Conservation (phyloP, 1,284 basidiomycete genomes). For the Sporisorium scitamineum region DNA sequence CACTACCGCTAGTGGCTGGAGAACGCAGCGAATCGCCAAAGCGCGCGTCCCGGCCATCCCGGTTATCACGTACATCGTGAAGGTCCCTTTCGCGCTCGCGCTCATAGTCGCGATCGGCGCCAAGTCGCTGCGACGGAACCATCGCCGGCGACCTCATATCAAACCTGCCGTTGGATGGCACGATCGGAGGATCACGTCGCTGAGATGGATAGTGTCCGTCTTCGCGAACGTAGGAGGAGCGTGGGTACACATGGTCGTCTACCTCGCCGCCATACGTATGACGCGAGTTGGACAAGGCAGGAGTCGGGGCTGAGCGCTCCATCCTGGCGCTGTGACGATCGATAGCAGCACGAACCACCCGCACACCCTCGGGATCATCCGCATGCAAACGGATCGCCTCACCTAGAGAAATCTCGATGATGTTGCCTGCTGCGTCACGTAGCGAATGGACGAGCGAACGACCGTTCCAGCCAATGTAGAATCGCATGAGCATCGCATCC, state of each 20-base stretch:
- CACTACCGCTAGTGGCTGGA: conserved; percentile 14
- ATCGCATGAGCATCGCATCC: conserved; percentile 65
- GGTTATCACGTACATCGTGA: conserved; percentile 16
- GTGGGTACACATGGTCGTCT: conserved; percentile 12
- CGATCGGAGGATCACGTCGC: conserved; percentile 28
- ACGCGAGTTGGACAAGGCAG: neutral
- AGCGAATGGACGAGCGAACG: conserved; percentile 61
- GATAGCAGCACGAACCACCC: conserved; percentile 45
- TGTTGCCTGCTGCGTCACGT: conserved; percentile 33
- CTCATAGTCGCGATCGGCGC: conserved; percentile 25
- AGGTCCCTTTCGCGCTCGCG: conserved; percentile 26
- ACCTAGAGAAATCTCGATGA: conserved; percentile 55
- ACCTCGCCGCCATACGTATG: conserved; percentile 14
- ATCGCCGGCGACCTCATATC: conserved; percentile 22
- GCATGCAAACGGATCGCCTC: conserved; percentile 49
- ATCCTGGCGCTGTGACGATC: conserved; percentile 28
- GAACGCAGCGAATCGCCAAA: conserved; percentile 31
- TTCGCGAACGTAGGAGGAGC: conserved; percentile 13
- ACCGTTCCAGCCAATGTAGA: conserved; percentile 66
- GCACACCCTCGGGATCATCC: conserved; percentile 62
- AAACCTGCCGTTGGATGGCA: conserved; percentile 29
- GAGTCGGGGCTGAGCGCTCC: conserved; percentile 13
- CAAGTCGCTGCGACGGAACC: conserved; percentile 23
- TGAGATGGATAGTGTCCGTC: conserved; percentile 21
- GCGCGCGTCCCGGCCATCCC: conserved; percentile 18